Evolutionary conservation across 805 yeast species (phyloP).

Genomic region (Yamadazyma olivae): DNA sequence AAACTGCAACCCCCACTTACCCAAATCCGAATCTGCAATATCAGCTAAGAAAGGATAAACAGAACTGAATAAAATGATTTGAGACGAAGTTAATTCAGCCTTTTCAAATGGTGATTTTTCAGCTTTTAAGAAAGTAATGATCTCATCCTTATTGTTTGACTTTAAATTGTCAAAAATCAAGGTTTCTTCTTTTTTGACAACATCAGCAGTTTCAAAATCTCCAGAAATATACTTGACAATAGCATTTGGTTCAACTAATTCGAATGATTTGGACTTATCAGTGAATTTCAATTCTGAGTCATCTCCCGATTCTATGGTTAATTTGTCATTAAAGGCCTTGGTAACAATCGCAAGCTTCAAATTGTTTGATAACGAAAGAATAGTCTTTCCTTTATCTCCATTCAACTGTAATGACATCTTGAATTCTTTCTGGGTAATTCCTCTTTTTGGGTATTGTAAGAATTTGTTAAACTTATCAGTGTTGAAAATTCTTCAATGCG

Average conservation of each 20-base stretch:
- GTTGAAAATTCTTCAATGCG: no score
- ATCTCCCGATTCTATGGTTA: conserved; percentile 13
- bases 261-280: conserved; percentile 38
- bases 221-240: conserved; percentile 60
- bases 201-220: conserved; percentile 38
- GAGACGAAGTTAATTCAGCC: conserved; percentile 43
- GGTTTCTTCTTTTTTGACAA: conserved; percentile 44
- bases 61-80: conserved; percentile 58
- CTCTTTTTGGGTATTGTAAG: no score
- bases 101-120: conserved; percentile 15
- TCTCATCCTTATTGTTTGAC: conserved; percentile 25
- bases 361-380: conserved; percentile 35
- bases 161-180: conserved; percentile 40
- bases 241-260: conserved; percentile 64
- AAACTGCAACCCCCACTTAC: conserved; percentile 44
- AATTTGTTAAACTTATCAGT: no score
- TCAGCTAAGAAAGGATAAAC: conserved; percentile 44
- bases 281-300: conserved; percentile 27
- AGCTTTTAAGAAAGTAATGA: conserved; percentile 12
- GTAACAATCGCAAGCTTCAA: conserved; percentile 46
- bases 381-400: conserved; percentile 21
- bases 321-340: conserved; percentile 24
- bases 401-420: conserved; percentile 7
- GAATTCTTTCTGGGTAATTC: no score
- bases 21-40: conserved; percentile 11